These are phyloP conservation scores for Populus euphratica DNA, from an alignment of 345 rosid species.

Conservation along the genomic window DNA sequence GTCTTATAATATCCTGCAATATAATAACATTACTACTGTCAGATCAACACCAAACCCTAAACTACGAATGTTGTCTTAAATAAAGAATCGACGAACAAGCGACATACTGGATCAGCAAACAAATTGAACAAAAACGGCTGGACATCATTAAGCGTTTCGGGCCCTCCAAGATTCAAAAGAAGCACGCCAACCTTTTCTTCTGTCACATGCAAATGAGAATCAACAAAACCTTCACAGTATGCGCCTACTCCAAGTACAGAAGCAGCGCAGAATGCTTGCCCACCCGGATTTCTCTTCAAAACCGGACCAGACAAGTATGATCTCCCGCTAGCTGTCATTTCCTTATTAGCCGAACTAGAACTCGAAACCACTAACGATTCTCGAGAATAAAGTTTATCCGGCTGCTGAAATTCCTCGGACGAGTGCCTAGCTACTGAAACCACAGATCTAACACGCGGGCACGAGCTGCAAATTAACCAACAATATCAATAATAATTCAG, in stretches of 20 bases:
- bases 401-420: slow-evolving; percentile 17
- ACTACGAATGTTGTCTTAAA: neutral
- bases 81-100: neutral
- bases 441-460: slow-evolving; percentile 12
- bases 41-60: neutral
- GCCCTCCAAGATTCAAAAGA: slow-evolving; percentile 87
- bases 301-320: slow-evolving; percentile 6
- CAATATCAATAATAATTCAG: neutral
- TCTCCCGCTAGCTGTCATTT: slow-evolving; percentile 9
- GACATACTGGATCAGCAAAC: slow-evolving; percentile 87
- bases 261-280: slow-evolving; percentile 36
- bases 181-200: slow-evolving; percentile 78
- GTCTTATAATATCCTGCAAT: slow-evolving; percentile 79
- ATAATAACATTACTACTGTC: neutral
- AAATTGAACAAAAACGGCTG: slow-evolving; percentile 83
- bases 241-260: slow-evolving; percentile 29
- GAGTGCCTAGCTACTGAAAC: slow-evolving; percentile 15
- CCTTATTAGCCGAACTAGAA: slow-evolving; percentile 6
- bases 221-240: slow-evolving; percentile 25
- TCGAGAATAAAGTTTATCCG: slow-evolving; percentile 14
- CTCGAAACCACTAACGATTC: slow-evolving; percentile 14
- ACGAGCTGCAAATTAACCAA: slow-evolving; percentile 20
- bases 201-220: slow-evolving; percentile 28
- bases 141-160: slow-evolving; percentile 78
- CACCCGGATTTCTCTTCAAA: slow-evolving; percentile 35